These are phyloP conservation scores for Yamadazyma sp. DNA, from an alignment of 1,139 yeast genomes.

Conservation along the genomic window DNA sequence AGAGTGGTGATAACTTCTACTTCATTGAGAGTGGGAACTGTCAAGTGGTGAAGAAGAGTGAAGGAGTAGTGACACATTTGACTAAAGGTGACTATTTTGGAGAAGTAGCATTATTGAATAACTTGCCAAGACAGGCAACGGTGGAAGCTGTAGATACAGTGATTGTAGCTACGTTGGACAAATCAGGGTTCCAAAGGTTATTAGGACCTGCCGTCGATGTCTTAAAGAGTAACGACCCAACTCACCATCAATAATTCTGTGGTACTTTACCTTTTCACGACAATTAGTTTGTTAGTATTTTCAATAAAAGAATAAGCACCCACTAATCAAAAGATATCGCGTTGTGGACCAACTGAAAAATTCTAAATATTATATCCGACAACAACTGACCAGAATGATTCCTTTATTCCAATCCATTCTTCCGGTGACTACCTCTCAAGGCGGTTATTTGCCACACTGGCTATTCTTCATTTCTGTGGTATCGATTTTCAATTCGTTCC, in stretches of 20 bases:
- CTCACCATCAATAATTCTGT: conserved; percentile 22
- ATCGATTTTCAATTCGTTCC: conserved; percentile 85
- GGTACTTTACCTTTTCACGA: neutral
- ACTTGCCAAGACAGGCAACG: conserved; percentile 92
- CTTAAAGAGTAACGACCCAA: conserved; percentile 80
- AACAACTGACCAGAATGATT: conserved; percentile 2
- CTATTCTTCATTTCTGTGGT: conserved; percentile 72
- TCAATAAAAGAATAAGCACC: neutral
- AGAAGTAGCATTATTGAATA: conserved; percentile 89
- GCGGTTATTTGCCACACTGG: conserved; percentile 49
- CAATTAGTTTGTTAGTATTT: conserved; percentile 2
- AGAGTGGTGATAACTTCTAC: conserved; percentile 86
- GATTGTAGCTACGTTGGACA: conserved; percentile 87
- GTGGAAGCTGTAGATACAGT: conserved; percentile 75
- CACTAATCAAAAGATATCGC: neutral
- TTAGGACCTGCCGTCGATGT: conserved; percentile 89
- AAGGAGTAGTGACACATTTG: conserved; percentile 62
- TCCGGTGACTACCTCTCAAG: conserved; percentile 30
- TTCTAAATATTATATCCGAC: too few species aligned
- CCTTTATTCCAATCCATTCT: conserved; percentile 16
- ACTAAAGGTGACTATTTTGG: conserved; percentile 93
- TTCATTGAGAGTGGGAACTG: conserved; percentile 88
- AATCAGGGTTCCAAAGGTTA: conserved; percentile 89
- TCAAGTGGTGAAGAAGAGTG: conserved; percentile 56
- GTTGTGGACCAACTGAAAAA: too few species aligned